Conservation (phyloP, 768 basidiomycete species). For the Collybia sordida region DNA sequence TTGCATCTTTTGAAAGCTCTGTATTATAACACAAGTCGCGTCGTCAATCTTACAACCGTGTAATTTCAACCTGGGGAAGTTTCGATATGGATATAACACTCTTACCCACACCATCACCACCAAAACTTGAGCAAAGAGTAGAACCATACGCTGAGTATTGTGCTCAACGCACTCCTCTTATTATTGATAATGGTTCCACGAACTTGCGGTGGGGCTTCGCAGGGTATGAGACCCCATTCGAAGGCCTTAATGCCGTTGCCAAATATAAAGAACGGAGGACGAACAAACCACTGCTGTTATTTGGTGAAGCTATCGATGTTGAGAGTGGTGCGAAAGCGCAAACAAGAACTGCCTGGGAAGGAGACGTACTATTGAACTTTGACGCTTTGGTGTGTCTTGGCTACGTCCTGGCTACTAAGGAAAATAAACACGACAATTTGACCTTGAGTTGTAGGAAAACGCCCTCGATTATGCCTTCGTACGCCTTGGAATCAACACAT, state of each 20-base stretch:
- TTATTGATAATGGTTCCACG: conserved; percentile 90
- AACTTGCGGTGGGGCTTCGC: conserved; percentile 84
- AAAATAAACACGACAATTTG: conserved; percentile 14
- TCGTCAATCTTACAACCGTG: too few relatives aligned
- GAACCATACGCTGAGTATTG: conserved; percentile 55
- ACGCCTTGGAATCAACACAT: conserved; percentile 78
- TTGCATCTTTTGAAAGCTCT: too few relatives aligned
- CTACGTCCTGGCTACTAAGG: neutral
- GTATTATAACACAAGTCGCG: too few relatives aligned
- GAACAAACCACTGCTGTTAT: conserved; percentile 80
- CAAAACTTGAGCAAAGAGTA: conserved; percentile 19
- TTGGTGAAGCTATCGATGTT: conserved; percentile 83
- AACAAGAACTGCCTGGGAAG: conserved; percentile 87
- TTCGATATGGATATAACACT: conserved; percentile 5
- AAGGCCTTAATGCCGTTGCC: conserved; percentile 70
- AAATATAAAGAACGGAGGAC: conserved; percentile 89
- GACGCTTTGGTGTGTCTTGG: conserved; percentile 81
- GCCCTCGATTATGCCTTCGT: conserved; percentile 91
- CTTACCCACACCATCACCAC: conserved; percentile 14
- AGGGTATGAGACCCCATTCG: conserved; percentile 53
- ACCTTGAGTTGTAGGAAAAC: conserved; percentile 71
- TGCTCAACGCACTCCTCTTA: conserved; percentile 56
- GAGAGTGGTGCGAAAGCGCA: conserved; percentile 84
- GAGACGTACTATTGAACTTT: conserved; percentile 87
- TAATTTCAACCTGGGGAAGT: too few relatives aligned